Conservation (phyloP, 345 rosid genomes). For the Melaleuca alternifolia region DNA sequence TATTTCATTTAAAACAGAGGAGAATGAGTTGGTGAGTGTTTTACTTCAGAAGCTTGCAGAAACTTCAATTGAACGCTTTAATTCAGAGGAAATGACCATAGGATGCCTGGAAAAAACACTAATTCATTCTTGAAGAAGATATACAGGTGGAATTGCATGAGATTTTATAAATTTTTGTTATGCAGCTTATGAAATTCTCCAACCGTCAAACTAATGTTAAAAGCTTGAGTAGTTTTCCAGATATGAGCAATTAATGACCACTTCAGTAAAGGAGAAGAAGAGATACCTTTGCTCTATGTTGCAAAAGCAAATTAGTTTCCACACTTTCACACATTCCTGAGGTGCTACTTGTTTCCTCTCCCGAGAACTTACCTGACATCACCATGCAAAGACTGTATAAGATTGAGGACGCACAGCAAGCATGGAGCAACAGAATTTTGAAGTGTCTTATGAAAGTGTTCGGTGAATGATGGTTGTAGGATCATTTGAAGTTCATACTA, state of each 20-base stretch:
- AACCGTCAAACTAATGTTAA: background rate
- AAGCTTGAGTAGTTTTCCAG: background rate
- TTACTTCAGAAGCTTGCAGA: background rate
- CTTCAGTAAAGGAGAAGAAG: background rate
- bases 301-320: conserved; percentile 82
- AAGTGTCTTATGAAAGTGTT: background rate
- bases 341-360: conserved; percentile 96
- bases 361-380: conserved; percentile 67
- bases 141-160: background rate
- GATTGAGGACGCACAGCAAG: background rate
- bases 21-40: background rate
- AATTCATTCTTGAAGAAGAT: background rate
- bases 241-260: background rate
- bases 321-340: conserved; percentile 95
- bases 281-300: conserved; percentile 78
- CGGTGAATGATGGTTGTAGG: background rate
- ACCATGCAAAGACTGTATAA: conserved; percentile 1
- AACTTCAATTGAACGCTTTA: background rate
- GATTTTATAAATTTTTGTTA: background rate
- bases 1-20: conserved; percentile 1
- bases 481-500: background rate
- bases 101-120: background rate
- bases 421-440: background rate
- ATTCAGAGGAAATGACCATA: background rate
- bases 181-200: background rate